Conservation (phyloP, 176 grass and related monocot genomes). For the Guadua angustifolia region DNA sequence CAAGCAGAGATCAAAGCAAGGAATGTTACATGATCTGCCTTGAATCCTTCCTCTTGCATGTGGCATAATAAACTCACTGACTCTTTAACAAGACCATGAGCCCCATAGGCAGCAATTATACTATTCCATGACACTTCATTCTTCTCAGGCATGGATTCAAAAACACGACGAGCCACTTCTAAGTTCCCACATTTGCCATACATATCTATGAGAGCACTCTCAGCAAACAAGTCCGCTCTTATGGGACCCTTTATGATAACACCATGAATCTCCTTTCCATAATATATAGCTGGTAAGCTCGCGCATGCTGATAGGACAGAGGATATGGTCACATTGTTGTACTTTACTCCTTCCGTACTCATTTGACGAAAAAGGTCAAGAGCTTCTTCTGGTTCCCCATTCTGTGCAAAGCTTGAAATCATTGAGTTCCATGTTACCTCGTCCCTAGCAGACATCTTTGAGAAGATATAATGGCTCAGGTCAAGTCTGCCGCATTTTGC, state of each 20-base stretch:
- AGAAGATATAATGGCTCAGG: constrained; percentile 72
- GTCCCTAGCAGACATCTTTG: constrained; percentile 59
- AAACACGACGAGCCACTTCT: constrained; percentile 65
- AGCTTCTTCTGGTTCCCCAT: constrained; percentile 75
- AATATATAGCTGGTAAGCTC: constrained; percentile 69
- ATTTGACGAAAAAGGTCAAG: constrained; percentile 74
- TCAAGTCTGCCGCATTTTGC: constrained; percentile 82
- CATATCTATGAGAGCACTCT: constrained; percentile 88
- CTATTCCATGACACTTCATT: constrained; percentile 92
- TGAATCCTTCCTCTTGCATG: constrained; percentile 76
- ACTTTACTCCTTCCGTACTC: constrained; percentile 64
- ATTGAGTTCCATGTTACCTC: constrained; percentile 89
- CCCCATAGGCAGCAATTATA: constrained; percentile 82
- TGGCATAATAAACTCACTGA: constrained; percentile 54
- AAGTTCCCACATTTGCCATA: constrained; percentile 80
- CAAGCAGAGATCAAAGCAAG: constrained; percentile 84
- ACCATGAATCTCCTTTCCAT: constrained; percentile 88
- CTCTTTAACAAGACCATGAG: constrained; percentile 78
- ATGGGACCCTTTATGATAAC: constrained; percentile 66
- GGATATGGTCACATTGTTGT: constrained; percentile 72
- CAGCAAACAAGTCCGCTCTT: constrained; percentile 65
- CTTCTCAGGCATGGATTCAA: constrained; percentile 71
- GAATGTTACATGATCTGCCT: constrained; percentile 79
- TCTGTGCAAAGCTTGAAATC: constrained; percentile 82
- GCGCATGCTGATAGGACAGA: constrained; percentile 78